Conservation (phyloP, 2,329 filamentous ascomycete genomes). For the Coniella vitis region DNA sequence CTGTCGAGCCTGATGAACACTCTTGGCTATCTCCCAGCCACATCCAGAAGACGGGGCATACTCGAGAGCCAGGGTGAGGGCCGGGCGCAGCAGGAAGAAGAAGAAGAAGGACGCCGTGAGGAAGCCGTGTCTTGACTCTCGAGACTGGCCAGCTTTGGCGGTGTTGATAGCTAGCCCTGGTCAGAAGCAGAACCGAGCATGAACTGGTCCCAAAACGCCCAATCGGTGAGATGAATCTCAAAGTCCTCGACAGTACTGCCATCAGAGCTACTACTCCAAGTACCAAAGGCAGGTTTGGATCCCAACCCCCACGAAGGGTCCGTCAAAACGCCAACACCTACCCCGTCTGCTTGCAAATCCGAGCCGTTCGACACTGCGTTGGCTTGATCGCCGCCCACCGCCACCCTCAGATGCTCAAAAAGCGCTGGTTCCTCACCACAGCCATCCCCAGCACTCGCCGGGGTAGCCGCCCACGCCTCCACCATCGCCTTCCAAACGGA, state of each 20-base stretch:
- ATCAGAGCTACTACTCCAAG: not conserved
- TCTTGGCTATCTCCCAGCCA: not conserved
- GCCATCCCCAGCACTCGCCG: not conserved
- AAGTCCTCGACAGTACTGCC: conserved; percentile 15
- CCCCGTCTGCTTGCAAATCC: not conserved
- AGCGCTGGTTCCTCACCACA: conserved; percentile 18
- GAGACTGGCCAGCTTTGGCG: no score
- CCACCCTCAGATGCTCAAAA: conserved; percentile 20
- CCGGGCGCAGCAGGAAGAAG: no score
- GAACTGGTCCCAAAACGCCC: conserved; percentile 24
- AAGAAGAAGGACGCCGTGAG: no score
- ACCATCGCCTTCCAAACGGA: conserved; percentile 25
- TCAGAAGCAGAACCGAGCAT: no score
- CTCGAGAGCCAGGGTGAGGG: no score
- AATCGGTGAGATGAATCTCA: conserved; percentile 20
- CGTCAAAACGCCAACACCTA: no score
- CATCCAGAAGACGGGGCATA: no score
- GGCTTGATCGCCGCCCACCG: not conserved
- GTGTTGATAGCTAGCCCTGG: no score
- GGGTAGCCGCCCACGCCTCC: conserved; percentile 26
- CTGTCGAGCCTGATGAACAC: not conserved
- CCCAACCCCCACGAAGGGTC: no score
- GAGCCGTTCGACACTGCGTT: not conserved
- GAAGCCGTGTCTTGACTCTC: no score
- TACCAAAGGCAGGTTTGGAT: not conserved